Evolutionary conservation across 768 basidiomycete genomes (phyloP), one percentile per base, ranked within the genome.

Genomic region (Mycena amicta): DNA sequence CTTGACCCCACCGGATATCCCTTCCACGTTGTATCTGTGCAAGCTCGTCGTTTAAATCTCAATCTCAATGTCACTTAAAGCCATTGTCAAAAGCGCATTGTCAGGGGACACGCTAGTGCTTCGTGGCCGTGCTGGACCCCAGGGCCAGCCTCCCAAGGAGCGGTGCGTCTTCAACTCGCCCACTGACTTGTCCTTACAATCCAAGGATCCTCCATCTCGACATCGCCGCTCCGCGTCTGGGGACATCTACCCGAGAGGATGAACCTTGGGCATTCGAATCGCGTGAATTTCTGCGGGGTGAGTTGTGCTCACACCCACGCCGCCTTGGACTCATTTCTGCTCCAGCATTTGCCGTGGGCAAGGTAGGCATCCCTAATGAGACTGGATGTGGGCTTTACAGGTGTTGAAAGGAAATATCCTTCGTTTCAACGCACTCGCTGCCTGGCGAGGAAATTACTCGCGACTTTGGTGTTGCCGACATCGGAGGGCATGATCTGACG

Each of bases 231-330:
- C 96, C 97, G 3, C 83, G 92, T 37, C 78, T 93, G 70, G 96
- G 96, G 11, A 90, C 85, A 20, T 79, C 88, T 12, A 84, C 84
- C 25, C 81, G 95, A 58, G 90, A 94, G 60, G 97, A 98, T 70
- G 97, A 98, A 92, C 85, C 88, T 5, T 94, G 89, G 86, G 91
- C 96, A 2, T 97, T 89, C 72, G 92, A 95, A 70, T 85, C 94
- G 47, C 89, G 97, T 63, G 97, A 98, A 75, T 97, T 89, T 74
- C 79, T 98, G 31, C 89, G 97, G 41, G 62, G 62, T 63, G 22
- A 23, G 50, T 39, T 51, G 27, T 11, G 13, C 26, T 15, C 16
- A 45, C 22, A 25, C 30, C 43, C 8, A 1, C 49, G 20, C 22
- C 15, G 20, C 23, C 33, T 37, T 8, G 33, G 33, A 37, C 33